Conservation (phyloP, 371 early-diverging fungal species). For the Cokeromyces recurvatus region DNA sequence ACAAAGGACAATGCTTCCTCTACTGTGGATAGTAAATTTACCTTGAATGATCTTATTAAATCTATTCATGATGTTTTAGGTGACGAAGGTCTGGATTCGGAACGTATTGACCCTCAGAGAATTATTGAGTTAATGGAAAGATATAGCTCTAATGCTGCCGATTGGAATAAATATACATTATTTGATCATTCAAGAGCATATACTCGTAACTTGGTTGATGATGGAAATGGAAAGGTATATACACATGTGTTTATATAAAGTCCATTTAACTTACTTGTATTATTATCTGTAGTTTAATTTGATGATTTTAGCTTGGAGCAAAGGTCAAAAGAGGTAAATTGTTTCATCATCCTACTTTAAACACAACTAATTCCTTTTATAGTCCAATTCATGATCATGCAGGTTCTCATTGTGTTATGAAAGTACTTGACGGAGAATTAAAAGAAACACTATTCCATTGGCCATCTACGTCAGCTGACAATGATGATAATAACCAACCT, state of each 20-base stretch:
- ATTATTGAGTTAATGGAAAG: slow-evolving; percentile 61
- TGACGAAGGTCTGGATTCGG: slow-evolving; percentile 41
- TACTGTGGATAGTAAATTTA: no score
- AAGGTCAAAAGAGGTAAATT: slow-evolving; percentile 63
- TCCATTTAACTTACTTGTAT: neutral
- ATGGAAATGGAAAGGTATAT: slow-evolving; percentile 79
- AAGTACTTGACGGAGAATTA: slow-evolving; percentile 82
- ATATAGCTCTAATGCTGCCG: slow-evolving; percentile 58
- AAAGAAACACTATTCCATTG: slow-evolving; percentile 78
- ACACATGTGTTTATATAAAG: no score
- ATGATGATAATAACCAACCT: slow-evolving; percentile 8
- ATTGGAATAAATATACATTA: slow-evolving; percentile 77
- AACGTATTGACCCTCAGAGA: slow-evolving; percentile 53
- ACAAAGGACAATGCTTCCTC: no score
- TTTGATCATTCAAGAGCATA: slow-evolving; percentile 73
- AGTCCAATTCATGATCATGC: slow-evolving; percentile 94
- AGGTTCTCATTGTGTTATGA: slow-evolving; percentile 93
- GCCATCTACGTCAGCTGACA: slow-evolving; percentile 47
- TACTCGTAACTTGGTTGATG: slow-evolving; percentile 86
- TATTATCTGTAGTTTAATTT: slow-evolving; percentile 67
- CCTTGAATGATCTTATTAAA: slow-evolving; percentile 11
- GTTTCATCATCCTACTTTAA: neutral
- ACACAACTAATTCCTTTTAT: neutral
- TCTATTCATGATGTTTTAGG: slow-evolving; percentile 23
- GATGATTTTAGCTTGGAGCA: slow-evolving; percentile 88